Evolutionary conservation across 2,329 filamentous ascomycete species (phyloP).

Genomic region (Periconia macrospinosa): DNA sequence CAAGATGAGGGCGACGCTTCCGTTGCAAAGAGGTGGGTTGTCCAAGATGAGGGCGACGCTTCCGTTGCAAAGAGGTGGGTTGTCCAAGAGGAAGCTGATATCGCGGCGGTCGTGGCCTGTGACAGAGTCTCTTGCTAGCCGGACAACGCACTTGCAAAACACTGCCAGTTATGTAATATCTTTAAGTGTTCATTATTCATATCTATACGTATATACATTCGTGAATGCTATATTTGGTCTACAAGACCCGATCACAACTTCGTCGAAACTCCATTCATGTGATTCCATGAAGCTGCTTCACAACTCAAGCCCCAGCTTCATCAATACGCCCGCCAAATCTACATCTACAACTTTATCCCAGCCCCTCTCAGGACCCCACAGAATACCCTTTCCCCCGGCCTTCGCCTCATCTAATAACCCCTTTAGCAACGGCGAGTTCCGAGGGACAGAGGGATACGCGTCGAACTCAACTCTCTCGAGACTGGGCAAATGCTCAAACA

Average conservation of each 20-base stretch:
- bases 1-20: slow-evolving; percentile 21
- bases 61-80: slow-evolving; percentile 36
- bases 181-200: background rate
- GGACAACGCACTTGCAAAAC: background rate
- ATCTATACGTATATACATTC: background rate
- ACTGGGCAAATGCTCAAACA: slow-evolving; percentile 61
- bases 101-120: slow-evolving; percentile 22
- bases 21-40: slow-evolving; percentile 33
- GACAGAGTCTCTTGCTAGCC: slow-evolving; percentile 26
- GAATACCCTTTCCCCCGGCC: slow-evolving; percentile 56
- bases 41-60: slow-evolving; percentile 15
- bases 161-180: background rate
- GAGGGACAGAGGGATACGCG: slow-evolving; percentile 66
- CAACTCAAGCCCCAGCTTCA: slow-evolving; percentile 26
- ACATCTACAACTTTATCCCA: slow-evolving; percentile 55
- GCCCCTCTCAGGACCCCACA: slow-evolving; percentile 68
- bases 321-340: slow-evolving; percentile 27
- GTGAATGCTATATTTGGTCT: background rate
- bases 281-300: background rate
- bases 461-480: slow-evolving; percentile 68
- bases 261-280: background rate
- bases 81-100: slow-evolving; percentile 15
- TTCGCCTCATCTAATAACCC: slow-evolving; percentile 59
- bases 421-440: slow-evolving; percentile 65
- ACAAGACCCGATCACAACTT: background rate